Conservation (phyloP, 108 stramenopile genomes). For the Bacterosira constricta region DNA sequence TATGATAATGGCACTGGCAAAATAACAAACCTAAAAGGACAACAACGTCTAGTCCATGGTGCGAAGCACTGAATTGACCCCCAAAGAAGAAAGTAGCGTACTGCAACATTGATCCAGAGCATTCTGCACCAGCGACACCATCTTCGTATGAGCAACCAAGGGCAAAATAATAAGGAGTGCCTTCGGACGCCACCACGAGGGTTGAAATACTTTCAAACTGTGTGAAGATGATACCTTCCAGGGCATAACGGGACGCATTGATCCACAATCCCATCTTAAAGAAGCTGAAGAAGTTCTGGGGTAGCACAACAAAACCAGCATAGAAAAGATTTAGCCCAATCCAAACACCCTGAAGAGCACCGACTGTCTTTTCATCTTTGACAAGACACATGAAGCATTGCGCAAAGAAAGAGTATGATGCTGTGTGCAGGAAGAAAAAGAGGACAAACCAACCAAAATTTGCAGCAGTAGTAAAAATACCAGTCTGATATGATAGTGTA, state of each 20-base stretch:
- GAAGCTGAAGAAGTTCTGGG: constrained; percentile 53
- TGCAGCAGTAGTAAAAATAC: constrained; percentile 33
- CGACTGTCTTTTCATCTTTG: constrained; percentile 56
- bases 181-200: constrained; percentile 7
- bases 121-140: background rate
- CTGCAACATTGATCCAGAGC: constrained; percentile 28
- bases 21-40: constrained; percentile 36
- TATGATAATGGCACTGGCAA: too few species aligned
- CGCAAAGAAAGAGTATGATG: constrained; percentile 78
- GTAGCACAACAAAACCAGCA: constrained; percentile 73
- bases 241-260: constrained; percentile 33
- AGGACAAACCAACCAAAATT: constrained; percentile 53
- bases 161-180: constrained; percentile 32
- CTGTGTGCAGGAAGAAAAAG: constrained; percentile 75
- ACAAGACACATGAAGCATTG: constrained; percentile 81
- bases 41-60: constrained; percentile 31
- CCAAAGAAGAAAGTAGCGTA: constrained; percentile 47
- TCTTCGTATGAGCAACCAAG: constrained; percentile 16
- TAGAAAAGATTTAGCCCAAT: constrained; percentile 85
- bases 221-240: constrained; percentile 38
- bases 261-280: constrained; percentile 27
- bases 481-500: constrained; percentile 25
- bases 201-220: constrained; percentile 30
- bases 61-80: constrained; percentile 23
- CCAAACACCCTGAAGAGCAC: constrained; percentile 68